Base-by-base conservation (phyloP, 78 protist genomes). In the Dictyostelium firmibasis region DNA sequence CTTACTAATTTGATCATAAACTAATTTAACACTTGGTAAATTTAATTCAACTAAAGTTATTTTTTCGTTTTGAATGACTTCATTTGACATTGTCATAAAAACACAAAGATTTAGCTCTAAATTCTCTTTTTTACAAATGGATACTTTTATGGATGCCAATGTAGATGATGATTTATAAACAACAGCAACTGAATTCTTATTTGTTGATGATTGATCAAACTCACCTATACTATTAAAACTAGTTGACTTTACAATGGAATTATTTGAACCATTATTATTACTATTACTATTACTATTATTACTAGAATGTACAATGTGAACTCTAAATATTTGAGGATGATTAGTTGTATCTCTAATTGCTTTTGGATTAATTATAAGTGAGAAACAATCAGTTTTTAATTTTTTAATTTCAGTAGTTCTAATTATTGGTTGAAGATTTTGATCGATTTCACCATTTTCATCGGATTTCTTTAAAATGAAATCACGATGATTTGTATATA, bases 21-120 rank as follows among this genome's bases (percentile, higher is more conserved):
- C 84, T 14, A 89, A 35, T 81, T 89, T 89, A 31, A 89, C 60
- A 4, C 50, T 43, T 31, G 50, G 41, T 25, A 81, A 57, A 67
- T 79, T 85, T 35, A 81, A 64, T 38, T 89, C 87, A 6, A 57
- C 69, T 0, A 89, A 60, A 3, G 94, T 89, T 0, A 89, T 69
- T 8, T 47, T 43, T 89, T 89, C 94, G 35, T 78, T 81, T 41
- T 69, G 60, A 29, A 89, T 69, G 5, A 89, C 83, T 35, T 89
- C 94, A 47, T 69, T 69, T 29, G 69, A 69, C 94, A 89, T 89
- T 36, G 84, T 79, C 87, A 81, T 89, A 31, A 89, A 89, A 44
- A 89, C 94, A 81, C 94, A 89, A 3, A 89, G 50, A 81, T 89
- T 53, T 29, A 79, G 78, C 4, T 41, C 44, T 4, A 81, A 78